A percentile compares a stretch with the other conserved stretches of the same genome.
These are phyloP conservation scores for Dryas drummondii DNA, from an alignment of 306 rosid genomes.

Conservation along the genomic window DNA sequence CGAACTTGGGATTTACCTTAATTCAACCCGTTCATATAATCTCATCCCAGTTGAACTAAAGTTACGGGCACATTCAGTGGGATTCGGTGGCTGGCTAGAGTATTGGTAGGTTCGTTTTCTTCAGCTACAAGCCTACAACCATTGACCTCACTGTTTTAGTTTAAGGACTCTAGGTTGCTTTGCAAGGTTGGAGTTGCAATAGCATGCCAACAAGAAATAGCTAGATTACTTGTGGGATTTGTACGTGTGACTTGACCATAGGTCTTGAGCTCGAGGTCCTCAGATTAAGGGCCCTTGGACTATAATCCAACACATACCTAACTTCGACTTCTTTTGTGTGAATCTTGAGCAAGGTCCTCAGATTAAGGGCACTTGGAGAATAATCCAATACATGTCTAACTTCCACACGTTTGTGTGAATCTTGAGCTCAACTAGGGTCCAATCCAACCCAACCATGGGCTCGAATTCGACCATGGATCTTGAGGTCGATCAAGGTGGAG, in stretches of 20 bases:
- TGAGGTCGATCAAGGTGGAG: too few relatives aligned
- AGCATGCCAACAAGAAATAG: not conserved
- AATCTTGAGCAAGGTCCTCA: not conserved
- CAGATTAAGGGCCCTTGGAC: conserved; percentile 2
- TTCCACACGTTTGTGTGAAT: too few relatives aligned
- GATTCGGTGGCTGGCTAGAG: not conserved
- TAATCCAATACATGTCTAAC: too few relatives aligned
- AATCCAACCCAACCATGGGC: not conserved
- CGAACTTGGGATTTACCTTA: too few relatives aligned
- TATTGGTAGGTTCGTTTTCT: not conserved
- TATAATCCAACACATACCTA: not conserved
- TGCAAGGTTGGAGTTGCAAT: conserved; percentile 9
- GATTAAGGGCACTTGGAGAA: too few relatives aligned
- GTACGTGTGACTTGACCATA: not conserved
- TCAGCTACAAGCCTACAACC: not conserved
- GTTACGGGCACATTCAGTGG: not conserved
- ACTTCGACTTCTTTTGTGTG: not conserved
- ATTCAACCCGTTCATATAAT: too few relatives aligned
- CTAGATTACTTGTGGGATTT: conserved; percentile 7
- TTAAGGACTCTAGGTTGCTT: not conserved
- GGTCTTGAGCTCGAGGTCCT: too few relatives aligned
- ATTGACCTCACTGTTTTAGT: not conserved
- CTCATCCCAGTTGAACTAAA: too few relatives aligned
- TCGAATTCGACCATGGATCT: too few relatives aligned
- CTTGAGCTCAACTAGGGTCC: not conserved